Evolutionary conservation across 1,284 basidiomycete species (phyloP), one percentile per base, ranked within the genome.

Genomic region (Phlebopus sp.): DNA sequence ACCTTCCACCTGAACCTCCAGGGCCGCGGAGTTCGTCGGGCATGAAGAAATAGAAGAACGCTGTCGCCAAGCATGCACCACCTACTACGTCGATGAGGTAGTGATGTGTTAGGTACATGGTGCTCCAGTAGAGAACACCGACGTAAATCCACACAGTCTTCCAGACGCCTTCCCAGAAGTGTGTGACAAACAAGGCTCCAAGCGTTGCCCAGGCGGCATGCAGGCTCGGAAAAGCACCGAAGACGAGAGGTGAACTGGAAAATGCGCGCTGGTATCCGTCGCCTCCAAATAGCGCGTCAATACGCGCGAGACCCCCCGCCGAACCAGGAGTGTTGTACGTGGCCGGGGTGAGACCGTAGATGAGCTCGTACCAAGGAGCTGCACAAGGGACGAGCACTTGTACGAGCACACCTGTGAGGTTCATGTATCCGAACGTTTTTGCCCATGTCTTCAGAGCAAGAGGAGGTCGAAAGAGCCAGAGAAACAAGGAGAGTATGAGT

Each of bases 91-190:
- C 97, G 69, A 99, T 92, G 58, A 98, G 84, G 75, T 98, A 99
- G 73, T 98, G 93, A 67, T 97, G 94, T 5, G 90, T 92, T 58
- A 96, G 84, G 74, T 97, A 97, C 96, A 99, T 99, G 29, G 96
- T 99, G 19, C 90, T 87, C 96, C 95, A 98, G 69, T 97, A 99
- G 1, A 99, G 79, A 29, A 92, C 73, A n/a, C 81, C 84, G 2
- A 84, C 84, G 68, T 99, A 98, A 0, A 70, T 73, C 92, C 93
- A 98, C 51, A 87, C 85, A 54, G 80, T 81, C 46, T 71, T 71
- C 13, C 79, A 76, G 15, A 77, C 77, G 55, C 77, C 73, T 0
- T 92, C 92, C 82, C 98, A 99, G 71, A 98, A 98, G 71, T 99
- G 94, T 27, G 88, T 84, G 54, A 97, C 72, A 76, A 97, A 96